Evolutionary conservation across 805 yeast genomes (phyloP).

Genomic region (Saccharomyces kudriavzevii): DNA sequence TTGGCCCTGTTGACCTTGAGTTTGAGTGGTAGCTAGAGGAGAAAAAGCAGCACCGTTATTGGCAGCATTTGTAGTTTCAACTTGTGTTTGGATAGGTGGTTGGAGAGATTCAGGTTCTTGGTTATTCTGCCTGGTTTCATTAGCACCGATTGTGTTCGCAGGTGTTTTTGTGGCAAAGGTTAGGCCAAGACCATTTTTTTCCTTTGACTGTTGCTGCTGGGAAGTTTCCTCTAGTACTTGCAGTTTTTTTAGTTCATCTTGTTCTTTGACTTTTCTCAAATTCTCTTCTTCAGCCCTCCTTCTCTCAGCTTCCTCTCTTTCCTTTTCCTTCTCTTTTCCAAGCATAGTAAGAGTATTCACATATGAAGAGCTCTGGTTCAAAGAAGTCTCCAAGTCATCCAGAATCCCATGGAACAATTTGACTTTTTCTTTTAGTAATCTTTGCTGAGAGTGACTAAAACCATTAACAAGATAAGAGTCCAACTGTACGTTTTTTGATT

Average conservation of each 20-base stretch:
- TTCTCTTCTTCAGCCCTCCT: slow-evolving; percentile 25
- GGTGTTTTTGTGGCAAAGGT: background rate
- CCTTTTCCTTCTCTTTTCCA: slow-evolving; percentile 27
- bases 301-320: slow-evolving; percentile 23
- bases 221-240: slow-evolving; percentile 4
- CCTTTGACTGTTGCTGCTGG: slow-evolving; percentile 2
- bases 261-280: slow-evolving; percentile 13
- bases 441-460: slow-evolving; percentile 22
- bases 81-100: slow-evolving; percentile 1
- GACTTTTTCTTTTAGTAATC: slow-evolving; percentile 20
- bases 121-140: background rate
- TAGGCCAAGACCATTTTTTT: slow-evolving; percentile 3
- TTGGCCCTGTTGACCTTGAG: slow-evolving; percentile 17
- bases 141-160: background rate
- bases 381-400: slow-evolving; percentile 27
- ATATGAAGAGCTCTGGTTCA: slow-evolving; percentile 22
- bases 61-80: slow-evolving; percentile 2
- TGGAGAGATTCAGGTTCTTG: background rate
- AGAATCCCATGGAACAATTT: slow-evolving; percentile 24
- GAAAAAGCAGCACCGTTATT: slow-evolving; percentile 1
- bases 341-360: slow-evolving; percentile 22
- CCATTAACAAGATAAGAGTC: slow-evolving; percentile 22
- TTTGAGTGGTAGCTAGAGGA: slow-evolving; percentile 8
- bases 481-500: slow-evolving; percentile 27
- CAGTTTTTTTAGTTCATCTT: slow-evolving; percentile 8